These are phyloP conservation scores for Emmonsia crescens DNA, from an alignment of 2,329 filamentous ascomycete species.

Conservation along the genomic window DNA sequence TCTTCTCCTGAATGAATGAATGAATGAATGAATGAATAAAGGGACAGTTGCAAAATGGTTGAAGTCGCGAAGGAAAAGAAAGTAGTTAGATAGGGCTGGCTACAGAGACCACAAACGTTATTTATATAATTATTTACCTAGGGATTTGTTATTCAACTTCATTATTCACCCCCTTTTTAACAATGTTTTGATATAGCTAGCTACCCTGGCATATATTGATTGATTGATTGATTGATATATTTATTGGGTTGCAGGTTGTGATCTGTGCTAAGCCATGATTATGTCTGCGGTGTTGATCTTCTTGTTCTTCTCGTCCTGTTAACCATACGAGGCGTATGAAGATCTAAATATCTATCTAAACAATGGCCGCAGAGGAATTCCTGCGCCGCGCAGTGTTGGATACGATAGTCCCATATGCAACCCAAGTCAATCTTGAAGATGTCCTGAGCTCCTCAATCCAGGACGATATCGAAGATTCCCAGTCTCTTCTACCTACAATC, in stretches of 20 bases:
- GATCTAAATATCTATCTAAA: background rate
- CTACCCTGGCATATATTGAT: background rate
- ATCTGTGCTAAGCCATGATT: background rate
- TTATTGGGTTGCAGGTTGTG: background rate
- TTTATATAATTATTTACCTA: too few species aligned
- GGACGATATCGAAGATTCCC: conserved; percentile 29
- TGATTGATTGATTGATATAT: too few species aligned
- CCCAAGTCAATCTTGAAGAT: conserved; percentile 28
- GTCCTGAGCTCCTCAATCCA: conserved; percentile 37
- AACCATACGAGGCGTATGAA: too few species aligned
- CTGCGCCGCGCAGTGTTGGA: conserved; percentile 33
- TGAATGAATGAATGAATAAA: background rate
- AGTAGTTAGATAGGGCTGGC: background rate
- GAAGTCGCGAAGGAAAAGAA: background rate
- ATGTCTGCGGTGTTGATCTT: background rate
- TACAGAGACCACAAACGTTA: background rate
- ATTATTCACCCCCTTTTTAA: background rate
- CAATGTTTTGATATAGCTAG: background rate
- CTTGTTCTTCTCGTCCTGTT: too few species aligned
- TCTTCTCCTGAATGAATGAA: background rate
- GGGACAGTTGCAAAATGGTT: background rate
- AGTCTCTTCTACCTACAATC: conserved; percentile 38
- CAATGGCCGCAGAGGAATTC: conserved; percentile 19
- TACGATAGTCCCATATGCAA: conserved; percentile 34
- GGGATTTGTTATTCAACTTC: background rate